Evolutionary conservation across 805 yeast species (phyloP), one percentile per base, ranked within the genome.

Genomic region (Lipomyces yamadae): DNA sequence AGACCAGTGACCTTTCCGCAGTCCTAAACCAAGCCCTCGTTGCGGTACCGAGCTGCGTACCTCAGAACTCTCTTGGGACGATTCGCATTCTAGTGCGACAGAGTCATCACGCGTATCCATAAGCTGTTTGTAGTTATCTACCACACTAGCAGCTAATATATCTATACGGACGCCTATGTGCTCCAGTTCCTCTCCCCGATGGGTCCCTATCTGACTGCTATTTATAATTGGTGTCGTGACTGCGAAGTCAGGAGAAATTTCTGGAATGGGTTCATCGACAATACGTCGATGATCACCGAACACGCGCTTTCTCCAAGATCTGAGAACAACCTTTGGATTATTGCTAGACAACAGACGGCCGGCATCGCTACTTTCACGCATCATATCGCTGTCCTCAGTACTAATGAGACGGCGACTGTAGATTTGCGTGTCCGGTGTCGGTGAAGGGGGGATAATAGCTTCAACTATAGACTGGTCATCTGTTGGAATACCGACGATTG

Each of bases 81-180:
- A 7, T 6, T 15, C n/a, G 48, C 48, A 18, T 7, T 42, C 48
- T 10, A 10, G 2, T 7, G 48, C 6, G 8, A 33, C 55, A 29
- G 13, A 29, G 13, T 52, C 55, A 11, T 24, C 35, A 34, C 48
- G 2, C 8, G 18, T 42, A 42, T 10, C 55, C n/a, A 37, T 45
- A 24, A 53, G 33, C 11, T 60, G 67, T 45, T 63, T 66, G 42
- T 66, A 67, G 42, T 63, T 66, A 55, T 68, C 71, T n/a, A 63
- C 62, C n/a, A 67, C 71, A 37, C 71, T 63, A 4, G 71, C 71
- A n/a, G 71, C 78, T 69, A 42, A 75, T 72, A 10, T 81, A 78
- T 50, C 76, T 71, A 35, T 68, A 37, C 66, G 76, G 58, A 63
- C 65, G 60, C 56, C 67, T 4, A 56, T 18, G 24, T 60, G 53